Percentiles rank a stretch among this genome's conserved stretches.
Evolutionary conservation across 768 basidiomycete species (phyloP).

Genomic region (Suillus ampliporus): DNA sequence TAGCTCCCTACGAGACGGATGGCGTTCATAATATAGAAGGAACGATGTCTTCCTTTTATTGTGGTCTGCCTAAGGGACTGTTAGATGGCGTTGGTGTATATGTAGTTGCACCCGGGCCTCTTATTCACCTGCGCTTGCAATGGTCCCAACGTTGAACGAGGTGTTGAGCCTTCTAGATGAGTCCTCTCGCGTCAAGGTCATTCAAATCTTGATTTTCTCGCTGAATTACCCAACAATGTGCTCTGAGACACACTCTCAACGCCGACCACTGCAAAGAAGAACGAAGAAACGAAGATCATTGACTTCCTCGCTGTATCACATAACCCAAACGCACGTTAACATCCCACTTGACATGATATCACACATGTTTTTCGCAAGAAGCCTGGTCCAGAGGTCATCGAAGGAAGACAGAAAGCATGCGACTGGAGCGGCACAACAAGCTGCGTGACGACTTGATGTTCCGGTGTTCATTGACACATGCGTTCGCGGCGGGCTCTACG

Average conservation of each 20-base stretch:
- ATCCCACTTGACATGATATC: constrained; percentile 77
- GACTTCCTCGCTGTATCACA: constrained; percentile 86
- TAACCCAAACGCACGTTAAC: constrained; percentile 87
- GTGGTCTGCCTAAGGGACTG: too few relatives aligned
- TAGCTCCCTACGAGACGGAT: too few relatives aligned
- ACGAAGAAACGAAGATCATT: too few relatives aligned
- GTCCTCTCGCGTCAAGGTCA: constrained; percentile 10
- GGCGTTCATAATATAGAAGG: too few relatives aligned
- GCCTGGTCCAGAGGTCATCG: constrained; percentile 71
- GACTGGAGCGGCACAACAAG: constrained; percentile 95
- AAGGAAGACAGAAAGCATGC: constrained; percentile 74
- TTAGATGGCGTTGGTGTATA: too few relatives aligned
- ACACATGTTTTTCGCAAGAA: constrained; percentile 73
- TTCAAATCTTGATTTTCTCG: constrained; percentile 58
- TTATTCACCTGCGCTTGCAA: too few relatives aligned
- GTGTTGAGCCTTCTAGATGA: constrained; percentile 28
- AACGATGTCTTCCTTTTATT: too few relatives aligned
- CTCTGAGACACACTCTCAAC: constrained; percentile 71
- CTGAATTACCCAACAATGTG: constrained; percentile 65
- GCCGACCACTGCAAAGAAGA: too few relatives aligned
- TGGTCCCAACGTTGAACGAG: constrained; percentile 20
- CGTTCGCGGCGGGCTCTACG: constrained; percentile 90
- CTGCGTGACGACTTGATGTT: constrained; percentile 90
- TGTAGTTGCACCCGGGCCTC: too few relatives aligned
- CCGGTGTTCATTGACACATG: constrained; percentile 92